Base-by-base conservation (phyloP, 345 rosid genomes). In the Dimocarpus longan region DNA sequence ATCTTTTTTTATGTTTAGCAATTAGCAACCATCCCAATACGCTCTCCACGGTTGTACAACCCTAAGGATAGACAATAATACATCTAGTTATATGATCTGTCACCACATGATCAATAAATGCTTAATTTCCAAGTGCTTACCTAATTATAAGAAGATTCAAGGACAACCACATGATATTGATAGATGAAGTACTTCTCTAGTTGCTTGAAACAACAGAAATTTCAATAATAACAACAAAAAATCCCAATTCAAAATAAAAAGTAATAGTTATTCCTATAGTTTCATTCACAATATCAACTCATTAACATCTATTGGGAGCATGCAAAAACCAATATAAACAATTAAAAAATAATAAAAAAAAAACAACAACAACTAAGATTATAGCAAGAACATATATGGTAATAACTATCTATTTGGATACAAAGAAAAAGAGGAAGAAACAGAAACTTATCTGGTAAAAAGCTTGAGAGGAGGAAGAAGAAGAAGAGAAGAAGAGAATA, bases 361-460 rank as follows among this genome's bases (percentile, higher is more conserved):
- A 16, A 60, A 57, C 3, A 18, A n/a, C 6, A 28, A 32, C n/a
- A 18, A 66, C 2, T 9, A 63, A 63, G 10, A 10, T 22, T 22
- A 26, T 12, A 37, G 37, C 9, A 66, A 66, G 44, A 66, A 66
- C 6, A 6, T 59, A 15, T 28, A 60, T 2, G 64, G 26, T 59
- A 59, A 21, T 19, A 59, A 22, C 57, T 66, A 66, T 16, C 18
- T 66, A 40, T 28, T 66, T 66, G 46, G 44, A 16, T 66, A 39
- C 46, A 59, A 4, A 32, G 59, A 18, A 32, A 57, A 57, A 26
- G 63, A 16, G 21, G 28, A 40, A 39, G 9, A 46, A 40, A 56
- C 76, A 39, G 9, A 46, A 40, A 59, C 76, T 59, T 73, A 73
- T n/a, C 76, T 13, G 75, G 43, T 16, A 63, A 22, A 5, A 60